Percentiles rank a stretch among this genome's conserved stretches.
These are phyloP conservation scores for Vitis hybrid DNA, from an alignment of 177 flowering plant species.

Conservation along the genomic window DNA sequence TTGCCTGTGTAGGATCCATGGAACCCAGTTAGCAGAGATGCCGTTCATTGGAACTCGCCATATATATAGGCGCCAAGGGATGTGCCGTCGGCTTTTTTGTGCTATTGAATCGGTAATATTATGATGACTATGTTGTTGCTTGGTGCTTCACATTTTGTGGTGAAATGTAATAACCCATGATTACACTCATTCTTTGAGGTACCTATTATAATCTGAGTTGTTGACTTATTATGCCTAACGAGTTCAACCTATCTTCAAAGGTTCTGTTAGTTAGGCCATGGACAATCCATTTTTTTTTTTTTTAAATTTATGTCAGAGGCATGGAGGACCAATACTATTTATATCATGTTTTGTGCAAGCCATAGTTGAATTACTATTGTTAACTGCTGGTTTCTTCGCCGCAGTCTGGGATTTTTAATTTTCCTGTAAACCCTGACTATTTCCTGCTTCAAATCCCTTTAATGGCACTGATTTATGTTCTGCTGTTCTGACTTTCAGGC, in stretches of 20 bases:
- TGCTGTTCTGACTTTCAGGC: slow-evolving; percentile 42
- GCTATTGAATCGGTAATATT: slow-evolving; percentile 77
- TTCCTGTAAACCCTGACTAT: neutral
- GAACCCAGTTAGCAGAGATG: slow-evolving; percentile 92
- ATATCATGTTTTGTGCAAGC: no score
- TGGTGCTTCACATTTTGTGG: no score
- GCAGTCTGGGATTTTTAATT: neutral
- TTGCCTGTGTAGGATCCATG: slow-evolving; percentile 65
- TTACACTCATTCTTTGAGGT: neutral
- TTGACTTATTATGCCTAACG: neutral
- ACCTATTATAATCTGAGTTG: neutral
- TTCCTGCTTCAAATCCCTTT: neutral
- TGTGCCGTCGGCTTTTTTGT: slow-evolving; percentile 88
- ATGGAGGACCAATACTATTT: no score
- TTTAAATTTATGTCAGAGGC: no score
- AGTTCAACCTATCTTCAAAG: no score
- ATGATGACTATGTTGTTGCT: no score
- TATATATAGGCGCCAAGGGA: slow-evolving; percentile 94
- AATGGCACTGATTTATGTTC: neutral
- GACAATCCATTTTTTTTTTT: no score
- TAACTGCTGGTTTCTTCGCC: neutral
- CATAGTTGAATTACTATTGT: neutral
- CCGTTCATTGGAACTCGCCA: slow-evolving; percentile 96
- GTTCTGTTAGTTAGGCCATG: no score
- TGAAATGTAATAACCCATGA: neutral